Evolutionary conservation across 1,284 basidiomycete genomes (phyloP), one percentile per base, ranked within the genome.

Genomic region (Pyrrhoderma noxium): DNA sequence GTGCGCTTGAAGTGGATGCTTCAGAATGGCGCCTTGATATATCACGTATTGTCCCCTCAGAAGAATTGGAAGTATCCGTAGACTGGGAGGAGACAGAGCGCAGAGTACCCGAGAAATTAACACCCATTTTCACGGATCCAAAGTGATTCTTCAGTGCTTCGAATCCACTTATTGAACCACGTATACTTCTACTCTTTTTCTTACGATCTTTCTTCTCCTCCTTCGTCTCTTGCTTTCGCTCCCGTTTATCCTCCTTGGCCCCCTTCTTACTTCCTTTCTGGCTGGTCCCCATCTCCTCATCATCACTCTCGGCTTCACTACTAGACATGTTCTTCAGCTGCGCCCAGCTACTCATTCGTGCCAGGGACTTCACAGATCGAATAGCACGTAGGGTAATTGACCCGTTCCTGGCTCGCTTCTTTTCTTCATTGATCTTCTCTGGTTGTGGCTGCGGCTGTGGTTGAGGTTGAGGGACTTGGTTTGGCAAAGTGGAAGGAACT

Each of bases 381-480:
- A 89, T 89, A 2, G 87, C 86, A 13, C 86, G 77, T 11, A 89
- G 52, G 0, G 86, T 87, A 47, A 89, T 83, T 0, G 84, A 87
- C 31, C 75, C 77, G 19, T 70, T 52, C 55, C 51, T 37, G 39
- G 50, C 56, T 45, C 56, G 44, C 18, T 51, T 56, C 25, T 49
- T 44, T 25, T 49, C 45, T 23, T 44, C 37, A 34, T 31, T 45
- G 13, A 51, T 2, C 22, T 54, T 42, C 27, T 45, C 41, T 8
- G n/a, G n/a, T n/a, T n/a, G 49, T 42, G 47, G 52, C 49, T 16
- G 41, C 39, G 23, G 51, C 46, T 18, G 56, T 43, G 16, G 52
- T 44, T 13, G 52, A 51, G 31, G 40, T 45, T 31, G 27, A 31
- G n/a, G n/a, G n/a, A n/a, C n/a, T n/a, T 31, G 27, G 11, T 11